Base-by-base conservation (phyloP, 371 early-diverging fungal genomes). In the Haplosporangium sp. region DNA sequence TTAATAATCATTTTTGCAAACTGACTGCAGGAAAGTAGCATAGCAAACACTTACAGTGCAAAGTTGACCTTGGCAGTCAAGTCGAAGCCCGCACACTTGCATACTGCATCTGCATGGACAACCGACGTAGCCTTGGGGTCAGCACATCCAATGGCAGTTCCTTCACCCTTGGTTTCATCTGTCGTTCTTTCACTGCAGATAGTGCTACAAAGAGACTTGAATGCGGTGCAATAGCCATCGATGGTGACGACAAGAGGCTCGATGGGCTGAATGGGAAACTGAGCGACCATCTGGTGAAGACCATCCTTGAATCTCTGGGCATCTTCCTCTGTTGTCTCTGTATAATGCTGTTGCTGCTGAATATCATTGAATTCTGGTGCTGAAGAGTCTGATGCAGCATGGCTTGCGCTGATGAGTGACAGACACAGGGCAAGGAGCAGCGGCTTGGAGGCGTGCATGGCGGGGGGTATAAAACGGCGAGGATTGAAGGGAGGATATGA, bases 61-160 rank as follows among this genome's bases (percentile, higher is more conserved):
- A 67, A 67, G 57, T 73, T 67, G 55, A 73, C 59, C 5, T 67
- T 67, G 10, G 62, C 63, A 1, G 73, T 67, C 54, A 73, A 21
- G 23, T 73, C 59, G 23, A 16, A 20, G 4, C 50, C 53, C 1
- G 50, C 62, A 29, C 73, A 73, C 12, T 45, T 57, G 20, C 73
- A 73, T 5, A 52, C 1, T 7, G 67, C 67, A 6, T 38, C 41
- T 3, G 58, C 63, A 13, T 41, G 18, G 7, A 37, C 54, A 9
- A 62, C 18, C 1, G 45, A 47, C 16, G 23, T 18, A 1, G 63
- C 73, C 3, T 37, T 7, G 1, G 67, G 63, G 23, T 62, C 20
- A 1, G 57, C n/a, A 38, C 73, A 73, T 0, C 73, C 67, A 14
- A 57, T 3, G 10, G 16, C 16, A 4, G 54, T 9, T 41, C 41